Percentiles rank a stretch among this genome's conserved stretches.
These are phyloP conservation scores for Panaeolus cyanescens DNA, from an alignment of 768 basidiomycete species.

Conservation along the genomic window DNA sequence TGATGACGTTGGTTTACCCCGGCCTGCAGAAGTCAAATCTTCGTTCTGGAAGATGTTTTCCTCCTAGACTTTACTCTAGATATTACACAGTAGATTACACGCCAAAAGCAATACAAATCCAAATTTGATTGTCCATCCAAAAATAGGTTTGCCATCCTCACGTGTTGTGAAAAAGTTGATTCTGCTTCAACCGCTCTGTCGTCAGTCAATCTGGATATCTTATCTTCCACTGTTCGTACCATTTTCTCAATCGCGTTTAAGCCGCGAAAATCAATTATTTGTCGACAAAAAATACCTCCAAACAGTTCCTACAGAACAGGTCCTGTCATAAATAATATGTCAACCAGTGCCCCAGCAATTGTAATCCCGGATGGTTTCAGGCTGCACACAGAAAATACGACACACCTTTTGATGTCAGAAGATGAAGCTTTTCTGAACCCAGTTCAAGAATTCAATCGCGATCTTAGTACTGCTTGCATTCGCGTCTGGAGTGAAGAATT, in stretches of 20 bases:
- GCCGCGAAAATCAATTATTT: background rate
- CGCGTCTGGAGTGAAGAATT: conserved; percentile 82
- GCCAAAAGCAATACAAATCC: background rate
- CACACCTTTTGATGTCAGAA: conserved; percentile 75
- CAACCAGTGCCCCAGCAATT: conserved; percentile 12
- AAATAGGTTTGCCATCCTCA: background rate
- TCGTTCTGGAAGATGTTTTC: conserved; percentile 34
- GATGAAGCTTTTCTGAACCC: conserved; percentile 96
- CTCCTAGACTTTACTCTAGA: conserved; percentile 14
- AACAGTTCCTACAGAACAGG: background rate
- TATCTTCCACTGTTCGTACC: background rate
- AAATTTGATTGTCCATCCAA: background rate
- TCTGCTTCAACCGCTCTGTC: background rate
- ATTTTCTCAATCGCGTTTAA: background rate
- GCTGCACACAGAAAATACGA: conserved; percentile 80
- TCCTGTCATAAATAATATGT: background rate
- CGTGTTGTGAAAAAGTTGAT: background rate
- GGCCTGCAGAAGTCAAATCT: conserved; percentile 30
- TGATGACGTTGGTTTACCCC: conserved; percentile 47
- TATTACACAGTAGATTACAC: background rate
- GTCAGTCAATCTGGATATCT: conserved; percentile 1
- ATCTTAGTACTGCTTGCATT: conserved; percentile 90
- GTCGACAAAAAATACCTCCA: background rate
- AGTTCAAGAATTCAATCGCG: conserved; percentile 97
- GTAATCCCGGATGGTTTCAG: conserved; percentile 72